Evolutionary conservation across 1,139 yeast species (phyloP).

Genomic region (Magnusiomyces tetraspermus): DNA sequence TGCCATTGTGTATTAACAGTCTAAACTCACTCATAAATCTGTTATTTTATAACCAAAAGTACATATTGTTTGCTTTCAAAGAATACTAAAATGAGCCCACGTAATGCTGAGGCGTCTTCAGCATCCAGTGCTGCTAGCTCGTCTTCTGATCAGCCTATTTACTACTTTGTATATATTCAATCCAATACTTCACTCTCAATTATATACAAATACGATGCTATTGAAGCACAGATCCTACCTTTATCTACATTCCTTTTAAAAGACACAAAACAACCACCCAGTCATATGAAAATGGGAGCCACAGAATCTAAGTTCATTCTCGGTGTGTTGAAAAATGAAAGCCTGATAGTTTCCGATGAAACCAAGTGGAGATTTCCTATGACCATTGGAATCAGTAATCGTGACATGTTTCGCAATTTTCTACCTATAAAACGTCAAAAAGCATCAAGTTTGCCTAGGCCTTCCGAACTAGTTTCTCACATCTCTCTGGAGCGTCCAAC

Average conservation of each 20-base stretch:
- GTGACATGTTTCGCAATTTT: neutral
- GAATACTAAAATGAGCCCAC: too few species aligned
- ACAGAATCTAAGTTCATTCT: neutral
- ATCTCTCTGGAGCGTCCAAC: neutral
- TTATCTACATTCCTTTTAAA: neutral
- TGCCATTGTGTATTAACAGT: too few species aligned
- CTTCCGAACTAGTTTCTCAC: neutral
- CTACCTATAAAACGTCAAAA: neutral
- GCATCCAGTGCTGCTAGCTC: too few species aligned
- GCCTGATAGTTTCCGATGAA: neutral
- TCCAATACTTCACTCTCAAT: neutral
- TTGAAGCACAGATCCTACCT: neutral
- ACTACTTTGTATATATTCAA: slow-evolving; percentile 3
- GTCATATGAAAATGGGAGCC: neutral
- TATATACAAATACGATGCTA: neutral
- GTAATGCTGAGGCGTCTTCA: too few species aligned
- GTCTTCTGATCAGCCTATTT: too few species aligned
- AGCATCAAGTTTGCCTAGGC: neutral
- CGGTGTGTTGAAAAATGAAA: neutral
- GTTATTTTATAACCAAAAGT: too few species aligned
- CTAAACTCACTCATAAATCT: too few species aligned
- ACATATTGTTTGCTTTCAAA: too few species aligned
- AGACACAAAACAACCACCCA: neutral
- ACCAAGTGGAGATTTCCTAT: neutral
- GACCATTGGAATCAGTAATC: neutral